Evolutionary conservation across 2,329 filamentous ascomycete species (phyloP), one percentile per base, ranked within the genome.

Genomic region (Curvularia eragrostidis): DNA sequence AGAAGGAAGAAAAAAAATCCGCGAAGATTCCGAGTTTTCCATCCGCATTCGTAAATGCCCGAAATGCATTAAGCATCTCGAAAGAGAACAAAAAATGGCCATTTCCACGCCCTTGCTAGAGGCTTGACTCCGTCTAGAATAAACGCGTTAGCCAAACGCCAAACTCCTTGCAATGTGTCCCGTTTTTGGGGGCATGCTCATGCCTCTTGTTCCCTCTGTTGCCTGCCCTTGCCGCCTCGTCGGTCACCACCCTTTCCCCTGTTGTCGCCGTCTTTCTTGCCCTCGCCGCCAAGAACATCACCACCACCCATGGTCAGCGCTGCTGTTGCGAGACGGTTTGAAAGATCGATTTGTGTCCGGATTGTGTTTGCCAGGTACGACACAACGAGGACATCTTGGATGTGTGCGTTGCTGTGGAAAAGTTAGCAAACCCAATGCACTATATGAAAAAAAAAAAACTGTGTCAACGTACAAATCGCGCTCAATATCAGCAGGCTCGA

Each of bases 341-440:
- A 96, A 58, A 99, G 88, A 75, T 98, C 95, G 82, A 99, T 97
- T 83, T 99, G 95, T 69, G 94, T 98, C 79, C 94, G 92, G 81
- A 98, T 97, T 67, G 93, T 97, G 85, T 98, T 99, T 78, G 95
- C 93, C 65, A 99, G 86, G 83, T 99, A 99, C 68, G 93, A 96
- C 71, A 99, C 93, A 79, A 98, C 93, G 67, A 99, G 88, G 61
- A 99, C 93, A 78, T 99, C 95, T 83, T 99, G 95, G 79, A 99
- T 93, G 83, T 99, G 95, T 84, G 96, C 97, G 87, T 99, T 99
- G 87, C 85, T 87, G 74, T 12, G 3, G 38, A 34, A 34, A 23
- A 48, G 43, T 75, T 77, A 75, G 79, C 75, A 57, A 15, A 23
- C 8, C 8, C 0, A 2, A n/a, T 6, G 28, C 3, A n/a, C 5